phyloP scores from a whole-genome alignment of 2,329 filamentous ascomycete species.

The Cladosporium colombiae region DNA sequence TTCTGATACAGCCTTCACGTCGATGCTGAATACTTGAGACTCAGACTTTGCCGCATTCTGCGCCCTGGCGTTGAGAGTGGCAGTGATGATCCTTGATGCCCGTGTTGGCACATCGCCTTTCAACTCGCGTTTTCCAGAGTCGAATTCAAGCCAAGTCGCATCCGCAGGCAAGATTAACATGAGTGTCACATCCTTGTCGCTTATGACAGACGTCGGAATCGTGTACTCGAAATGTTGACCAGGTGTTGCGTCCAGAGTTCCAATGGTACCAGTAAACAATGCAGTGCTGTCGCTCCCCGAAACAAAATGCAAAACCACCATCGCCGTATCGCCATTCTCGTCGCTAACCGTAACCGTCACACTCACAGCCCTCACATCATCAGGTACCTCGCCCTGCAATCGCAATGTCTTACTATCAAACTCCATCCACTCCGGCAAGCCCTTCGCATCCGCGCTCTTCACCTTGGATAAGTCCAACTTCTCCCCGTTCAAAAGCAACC shows the following conservation, averaged over 20 bases:
- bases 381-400: constrained; percentile 65
- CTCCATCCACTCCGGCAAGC: constrained; percentile 68
- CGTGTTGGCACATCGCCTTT: constrained; percentile 52
- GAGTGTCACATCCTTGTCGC: constrained; percentile 43
- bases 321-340: constrained; percentile 60
- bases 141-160: constrained; percentile 53
- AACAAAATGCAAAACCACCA: constrained; percentile 54
- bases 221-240: constrained; percentile 53
- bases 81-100: constrained; percentile 42
- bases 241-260: constrained; percentile 49
- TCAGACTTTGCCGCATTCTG: constrained; percentile 34
- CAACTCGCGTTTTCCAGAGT: constrained; percentile 46
- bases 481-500: constrained; percentile 40
- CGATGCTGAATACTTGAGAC: constrained; percentile 48
- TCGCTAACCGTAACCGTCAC: constrained; percentile 64
- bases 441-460: constrained; percentile 49
- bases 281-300: constrained; percentile 37
- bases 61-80: constrained; percentile 47
- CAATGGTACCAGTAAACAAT: constrained; percentile 48
- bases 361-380: constrained; percentile 60
- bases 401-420: constrained; percentile 64
- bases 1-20: constrained; percentile 28
- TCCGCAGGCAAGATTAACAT: constrained; percentile 47
- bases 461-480: constrained; percentile 54
- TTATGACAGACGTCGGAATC: constrained; percentile 48